phyloP scores from a whole-genome alignment of 768 basidiomycete species.

The Rhizopogon vesiculosus region DNA sequence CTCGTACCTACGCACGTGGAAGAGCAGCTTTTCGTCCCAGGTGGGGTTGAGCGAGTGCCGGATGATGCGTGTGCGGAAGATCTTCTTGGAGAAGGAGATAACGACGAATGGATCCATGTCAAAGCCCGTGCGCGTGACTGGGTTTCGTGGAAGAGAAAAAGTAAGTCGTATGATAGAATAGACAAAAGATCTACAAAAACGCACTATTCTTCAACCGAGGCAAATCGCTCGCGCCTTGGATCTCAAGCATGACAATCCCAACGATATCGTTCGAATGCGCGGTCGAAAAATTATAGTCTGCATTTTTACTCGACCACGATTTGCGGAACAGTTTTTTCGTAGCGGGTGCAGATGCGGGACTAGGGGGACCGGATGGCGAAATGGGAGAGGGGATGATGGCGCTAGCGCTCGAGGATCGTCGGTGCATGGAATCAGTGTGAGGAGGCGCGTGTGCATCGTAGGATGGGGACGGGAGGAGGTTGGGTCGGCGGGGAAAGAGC shows the following conservation, averaged over 20 bases:
- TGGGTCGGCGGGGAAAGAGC: constrained; percentile 30
- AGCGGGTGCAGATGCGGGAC: constrained; percentile 4
- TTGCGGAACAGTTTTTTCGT: constrained; percentile 35
- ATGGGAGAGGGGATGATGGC: constrained; percentile 11
- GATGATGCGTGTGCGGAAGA: constrained; percentile 88
- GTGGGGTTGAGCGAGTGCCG: constrained; percentile 80
- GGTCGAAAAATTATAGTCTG: constrained; percentile 57
- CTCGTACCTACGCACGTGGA: constrained; percentile 91
- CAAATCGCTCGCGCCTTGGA: constrained; percentile 76
- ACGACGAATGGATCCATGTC: constrained; percentile 99
- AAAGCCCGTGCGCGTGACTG: constrained; percentile 83
- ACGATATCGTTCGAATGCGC: constrained; percentile 66
- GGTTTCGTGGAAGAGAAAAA: too few species aligned
- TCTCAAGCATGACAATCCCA: constrained; percentile 94
- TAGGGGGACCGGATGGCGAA: background rate
- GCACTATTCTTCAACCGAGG: constrained; percentile 83
- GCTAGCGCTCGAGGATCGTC: constrained; percentile 28
- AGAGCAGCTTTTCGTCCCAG: constrained; percentile 95
- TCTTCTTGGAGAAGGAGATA: constrained; percentile 94
- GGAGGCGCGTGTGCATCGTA: constrained; percentile 22
- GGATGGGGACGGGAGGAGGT: constrained; percentile 26
- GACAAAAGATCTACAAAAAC: constrained; percentile 24
- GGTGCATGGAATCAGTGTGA: constrained; percentile 18
- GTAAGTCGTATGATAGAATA: too few species aligned
- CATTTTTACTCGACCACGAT: constrained; percentile 34